Percentiles rank a stretch among this genome's conserved stretches.
phyloP scores from a whole-genome alignment of 768 basidiomycete genomes.

The Pseudohyphozyma bogoriensis region DNA sequence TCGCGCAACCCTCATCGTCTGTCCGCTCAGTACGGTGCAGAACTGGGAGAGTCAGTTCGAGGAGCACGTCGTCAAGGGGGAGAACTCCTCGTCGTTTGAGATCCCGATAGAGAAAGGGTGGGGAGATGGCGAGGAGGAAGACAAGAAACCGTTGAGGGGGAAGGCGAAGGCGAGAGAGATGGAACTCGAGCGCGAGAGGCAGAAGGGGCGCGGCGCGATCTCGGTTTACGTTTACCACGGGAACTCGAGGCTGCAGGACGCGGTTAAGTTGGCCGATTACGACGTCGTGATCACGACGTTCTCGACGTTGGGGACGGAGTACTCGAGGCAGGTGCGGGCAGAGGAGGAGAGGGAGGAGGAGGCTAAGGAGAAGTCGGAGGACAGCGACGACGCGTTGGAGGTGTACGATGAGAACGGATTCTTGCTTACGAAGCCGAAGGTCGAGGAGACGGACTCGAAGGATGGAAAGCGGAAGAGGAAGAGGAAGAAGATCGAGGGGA shows the following conservation, averaged over 20 bases:
- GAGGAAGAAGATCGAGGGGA: slow-evolving; percentile 62
- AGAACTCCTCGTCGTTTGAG: neutral
- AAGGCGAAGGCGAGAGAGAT: slow-evolving; percentile 32
- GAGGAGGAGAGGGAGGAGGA: slow-evolving; percentile 53
- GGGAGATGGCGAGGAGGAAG: neutral
- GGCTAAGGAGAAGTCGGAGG: slow-evolving; percentile 8
- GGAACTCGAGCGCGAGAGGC: slow-evolving; percentile 5
- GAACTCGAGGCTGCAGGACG: slow-evolving; percentile 70
- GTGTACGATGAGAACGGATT: slow-evolving; percentile 62
- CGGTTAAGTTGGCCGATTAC: slow-evolving; percentile 79
- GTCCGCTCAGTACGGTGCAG: slow-evolving; percentile 88
- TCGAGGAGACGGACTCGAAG: slow-evolving; percentile 32
- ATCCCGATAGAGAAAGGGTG: too few species aligned
- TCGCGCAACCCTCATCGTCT: slow-evolving; percentile 88
- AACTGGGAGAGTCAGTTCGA: slow-evolving; percentile 99
- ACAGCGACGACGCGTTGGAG: slow-evolving; percentile 35
- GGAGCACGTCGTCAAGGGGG: slow-evolving; percentile 50
- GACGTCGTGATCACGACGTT: slow-evolving; percentile 97
- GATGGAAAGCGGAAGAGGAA: slow-evolving; percentile 53
- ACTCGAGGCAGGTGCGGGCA: slow-evolving; percentile 72
- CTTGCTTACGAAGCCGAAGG: slow-evolving; percentile 38
- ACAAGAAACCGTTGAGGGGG: neutral
- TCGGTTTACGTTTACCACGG: slow-evolving; percentile 90
- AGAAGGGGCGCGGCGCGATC: slow-evolving; percentile 4
- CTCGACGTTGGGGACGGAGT: slow-evolving; percentile 89